These are phyloP conservation scores for Trichoderma koningii DNA, from an alignment of 2,329 filamentous ascomycete genomes.

Conservation along the genomic window DNA sequence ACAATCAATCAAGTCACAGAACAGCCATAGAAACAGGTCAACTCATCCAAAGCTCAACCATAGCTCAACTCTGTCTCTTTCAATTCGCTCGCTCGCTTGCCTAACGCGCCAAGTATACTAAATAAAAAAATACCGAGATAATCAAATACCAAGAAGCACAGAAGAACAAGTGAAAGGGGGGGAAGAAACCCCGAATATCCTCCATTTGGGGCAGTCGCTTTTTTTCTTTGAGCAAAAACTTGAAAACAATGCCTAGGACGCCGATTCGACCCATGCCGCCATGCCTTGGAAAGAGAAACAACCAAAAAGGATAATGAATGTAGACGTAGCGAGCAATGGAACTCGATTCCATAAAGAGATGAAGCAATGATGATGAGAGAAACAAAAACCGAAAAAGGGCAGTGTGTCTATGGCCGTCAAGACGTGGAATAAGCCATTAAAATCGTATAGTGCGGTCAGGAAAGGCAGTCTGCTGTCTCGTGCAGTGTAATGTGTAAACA, in stretches of 20 bases:
- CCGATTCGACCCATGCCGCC: conserved; percentile 11
- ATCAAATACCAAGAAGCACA: background rate
- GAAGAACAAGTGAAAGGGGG: background rate
- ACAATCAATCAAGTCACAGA: too few species aligned
- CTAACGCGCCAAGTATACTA: background rate
- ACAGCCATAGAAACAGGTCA: too few species aligned
- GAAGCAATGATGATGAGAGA: background rate
- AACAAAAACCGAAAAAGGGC: background rate
- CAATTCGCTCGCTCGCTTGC: too few species aligned
- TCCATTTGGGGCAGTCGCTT: conserved; percentile 7
- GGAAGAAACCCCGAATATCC: background rate
- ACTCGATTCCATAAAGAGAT: background rate
- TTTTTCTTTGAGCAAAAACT: background rate
- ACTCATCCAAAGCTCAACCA: too few species aligned
- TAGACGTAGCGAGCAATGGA: conserved; percentile 4
- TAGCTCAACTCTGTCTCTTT: too few species aligned
- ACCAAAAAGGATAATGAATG: conserved; percentile 1
- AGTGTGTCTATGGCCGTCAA: conserved; percentile 1
- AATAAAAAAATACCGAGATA: background rate
- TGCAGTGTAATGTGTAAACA: background rate
- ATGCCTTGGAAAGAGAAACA: background rate
- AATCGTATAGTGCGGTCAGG: conserved; percentile 5
- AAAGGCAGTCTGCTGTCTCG: background rate
- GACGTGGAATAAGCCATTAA: conserved; percentile 13
- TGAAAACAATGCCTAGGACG: background rate